Evolutionary conservation across 2,329 filamentous ascomycete species (phyloP).

Genomic region (Cladophialophora bantiana): DNA sequence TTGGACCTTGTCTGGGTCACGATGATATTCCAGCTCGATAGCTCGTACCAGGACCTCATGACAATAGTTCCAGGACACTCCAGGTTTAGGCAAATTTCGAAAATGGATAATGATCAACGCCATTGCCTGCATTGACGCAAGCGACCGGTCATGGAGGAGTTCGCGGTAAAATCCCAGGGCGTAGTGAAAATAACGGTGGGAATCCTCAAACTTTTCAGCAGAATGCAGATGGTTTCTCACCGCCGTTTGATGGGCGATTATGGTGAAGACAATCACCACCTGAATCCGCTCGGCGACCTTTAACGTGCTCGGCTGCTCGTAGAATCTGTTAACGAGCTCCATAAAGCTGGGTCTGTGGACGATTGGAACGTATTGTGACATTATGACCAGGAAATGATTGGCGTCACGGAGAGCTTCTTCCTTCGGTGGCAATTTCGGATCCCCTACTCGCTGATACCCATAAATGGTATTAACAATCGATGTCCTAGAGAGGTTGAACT

Average conservation of each 20-base stretch:
- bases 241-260: constrained; percentile 79
- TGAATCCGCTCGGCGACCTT: constrained; percentile 71
- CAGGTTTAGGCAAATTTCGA: constrained; percentile 79
- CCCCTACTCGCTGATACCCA: constrained; percentile 62
- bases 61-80: constrained; percentile 73
- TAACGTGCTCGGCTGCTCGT: constrained; percentile 69
- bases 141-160: constrained; percentile 65
- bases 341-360: constrained; percentile 79
- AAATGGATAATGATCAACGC: constrained; percentile 75
- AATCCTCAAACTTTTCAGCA: constrained; percentile 63
- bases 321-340: constrained; percentile 73
- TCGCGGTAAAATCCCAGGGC: constrained; percentile 72
- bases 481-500: constrained; percentile 75
- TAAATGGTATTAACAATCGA: constrained; percentile 72
- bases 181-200: constrained; percentile 81
- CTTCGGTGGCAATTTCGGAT: constrained; percentile 68
- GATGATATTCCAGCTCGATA: constrained; percentile 77
- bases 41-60: constrained; percentile 71
- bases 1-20: constrained; percentile 68
- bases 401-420: constrained; percentile 72
- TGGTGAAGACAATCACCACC: constrained; percentile 80
- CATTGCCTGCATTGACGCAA: constrained; percentile 75
- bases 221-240: constrained; percentile 68
- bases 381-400: constrained; percentile 76
- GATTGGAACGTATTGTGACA: constrained; percentile 75